These are phyloP conservation scores for Claviceps purpurea DNA, from an alignment of 2,329 filamentous ascomycete species.

Conservation along the genomic window DNA sequence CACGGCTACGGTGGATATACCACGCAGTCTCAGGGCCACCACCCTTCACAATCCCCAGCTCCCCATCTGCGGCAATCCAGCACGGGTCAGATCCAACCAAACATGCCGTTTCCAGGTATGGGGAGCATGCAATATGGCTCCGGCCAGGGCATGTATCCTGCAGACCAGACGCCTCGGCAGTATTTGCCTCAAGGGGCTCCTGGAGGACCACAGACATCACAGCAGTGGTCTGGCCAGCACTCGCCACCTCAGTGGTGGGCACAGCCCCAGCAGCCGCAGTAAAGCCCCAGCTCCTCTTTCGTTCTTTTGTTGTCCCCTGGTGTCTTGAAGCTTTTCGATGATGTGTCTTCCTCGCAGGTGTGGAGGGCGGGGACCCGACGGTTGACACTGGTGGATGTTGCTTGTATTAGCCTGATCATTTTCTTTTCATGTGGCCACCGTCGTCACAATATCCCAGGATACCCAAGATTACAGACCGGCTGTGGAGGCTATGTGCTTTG, in stretches of 20 bases:
- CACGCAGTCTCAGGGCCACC: constrained; percentile 37
- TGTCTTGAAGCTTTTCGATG: neutral
- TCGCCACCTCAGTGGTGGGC: constrained; percentile 47
- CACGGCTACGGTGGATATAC: constrained; percentile 40
- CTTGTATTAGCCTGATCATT: constrained; percentile 7
- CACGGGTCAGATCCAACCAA: constrained; percentile 41
- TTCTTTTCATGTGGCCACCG: constrained; percentile 12
- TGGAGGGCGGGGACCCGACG: neutral
- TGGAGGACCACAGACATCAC: constrained; percentile 34
- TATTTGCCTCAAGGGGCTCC: constrained; percentile 54
- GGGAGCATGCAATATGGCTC: constrained; percentile 44
- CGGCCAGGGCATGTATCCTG: constrained; percentile 43
- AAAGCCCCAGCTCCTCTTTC: neutral
- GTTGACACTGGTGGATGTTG: neutral
- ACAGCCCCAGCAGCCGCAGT: constrained; percentile 34
- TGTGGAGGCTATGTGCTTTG: constrained; percentile 23
- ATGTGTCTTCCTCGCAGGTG: neutral
- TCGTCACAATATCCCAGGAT: constrained; percentile 20
- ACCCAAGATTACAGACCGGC: constrained; percentile 22
- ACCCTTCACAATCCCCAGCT: constrained; percentile 41
- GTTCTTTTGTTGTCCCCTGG: too few species aligned
- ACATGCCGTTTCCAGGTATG: constrained; percentile 51
- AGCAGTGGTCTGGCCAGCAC: constrained; percentile 46
- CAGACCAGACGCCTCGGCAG: constrained; percentile 50
- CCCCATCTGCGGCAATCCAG: constrained; percentile 46